Evolutionary conservation across 31 red algal species (phyloP), one percentile per base, ranked within the genome.

Genomic region (Porphyra umbilicalis): DNA sequence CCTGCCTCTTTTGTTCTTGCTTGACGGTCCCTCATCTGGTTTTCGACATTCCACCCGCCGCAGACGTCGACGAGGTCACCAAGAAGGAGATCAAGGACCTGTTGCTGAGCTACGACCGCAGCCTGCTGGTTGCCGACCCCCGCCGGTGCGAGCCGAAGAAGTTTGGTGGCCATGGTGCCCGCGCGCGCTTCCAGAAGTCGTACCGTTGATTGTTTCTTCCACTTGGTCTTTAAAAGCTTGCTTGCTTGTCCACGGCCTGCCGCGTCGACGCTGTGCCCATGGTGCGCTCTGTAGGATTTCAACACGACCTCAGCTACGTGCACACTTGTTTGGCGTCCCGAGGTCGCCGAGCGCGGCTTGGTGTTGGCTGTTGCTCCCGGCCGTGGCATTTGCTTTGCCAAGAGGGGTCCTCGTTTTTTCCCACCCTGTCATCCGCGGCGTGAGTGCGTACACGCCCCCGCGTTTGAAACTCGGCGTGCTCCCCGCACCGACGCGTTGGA

Each of bases 71-170:
- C 68, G 97, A 99, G 83, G 91, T 87, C 32, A 92, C 87, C 77
- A 99, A 97, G 89, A 92, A 89, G 84, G 90, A 92, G 75, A 82
- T 99, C 71, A 96, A 97, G 85, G 91, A 94, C 79, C 46, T 83
- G 20, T 88, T 99, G 35, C 87, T 99, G 2, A 85, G 88, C 3
- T 99, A 96, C 80, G 97, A 99, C 85, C 80, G 94, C 76, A 92
- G 89, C 14, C 82, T 99, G 36, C 83, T 99, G 2, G 97, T 99
- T 18, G 97, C 97, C 4, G 97, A 99, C 86, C 94, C 94, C 0
- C 88, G 97, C 79, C 85, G 97, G 36, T 94, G 91, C 57, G 97
- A 99, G 88, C 97, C 97, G 68, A 99, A 99, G 87, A 96, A 99
- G 91, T 96, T 96, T 90, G 97, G 97, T 77, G 97, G 97, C 38